Evolutionary conservation across 2,329 filamentous ascomycete genomes (phyloP), one percentile per base, ranked within the genome.

Genomic region (Aschersonia sp.): DNA sequence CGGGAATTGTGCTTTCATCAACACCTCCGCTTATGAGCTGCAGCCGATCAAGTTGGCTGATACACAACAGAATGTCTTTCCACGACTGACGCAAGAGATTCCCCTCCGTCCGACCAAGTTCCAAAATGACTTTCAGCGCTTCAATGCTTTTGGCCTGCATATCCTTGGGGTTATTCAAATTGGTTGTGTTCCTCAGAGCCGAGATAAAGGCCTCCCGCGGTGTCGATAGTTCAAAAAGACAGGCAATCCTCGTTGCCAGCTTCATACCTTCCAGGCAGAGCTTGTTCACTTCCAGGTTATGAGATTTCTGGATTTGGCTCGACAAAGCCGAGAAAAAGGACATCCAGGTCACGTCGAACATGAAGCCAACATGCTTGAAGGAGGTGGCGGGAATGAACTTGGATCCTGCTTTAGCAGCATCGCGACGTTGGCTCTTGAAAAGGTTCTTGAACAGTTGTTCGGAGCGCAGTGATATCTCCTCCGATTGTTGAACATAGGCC

Each of bases 261-360:
- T 89, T 94, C 73, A 97, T 87, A 4, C 92, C 92, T 59, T 98
- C 90, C 58, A 98, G 83, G 58, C 92, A 98, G 6, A 95, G 67
- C 59, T 83, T 87, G 62, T 95, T 89, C 12, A 92, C 86, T 54
- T 95, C 88, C 5, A 95, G 72, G 58, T 95, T 95, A 55, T 94
- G 86, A 0, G 87, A 84, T 59, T 95, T 89, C 56, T 97, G 92
- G 62, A 92, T 89, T 55, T 94, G 86, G 45, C 86, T 89, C 1
- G 90, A 95, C 30, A 98, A 74, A 0, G 89, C 89, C 5, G 90
- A 97, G 58, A 98, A 84, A 64, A 95, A 94, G 8, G 90, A 95
- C 90, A 97, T 98, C 92, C 92, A 98, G 0, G 88, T 94, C 30
- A 95, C 88, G 57, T 95, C 89, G 59, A 98, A 97, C 92, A 98